Evolutionary conservation across 129 eudicot species (phyloP).

Genomic region (Gnaphalium uliginosum): DNA sequence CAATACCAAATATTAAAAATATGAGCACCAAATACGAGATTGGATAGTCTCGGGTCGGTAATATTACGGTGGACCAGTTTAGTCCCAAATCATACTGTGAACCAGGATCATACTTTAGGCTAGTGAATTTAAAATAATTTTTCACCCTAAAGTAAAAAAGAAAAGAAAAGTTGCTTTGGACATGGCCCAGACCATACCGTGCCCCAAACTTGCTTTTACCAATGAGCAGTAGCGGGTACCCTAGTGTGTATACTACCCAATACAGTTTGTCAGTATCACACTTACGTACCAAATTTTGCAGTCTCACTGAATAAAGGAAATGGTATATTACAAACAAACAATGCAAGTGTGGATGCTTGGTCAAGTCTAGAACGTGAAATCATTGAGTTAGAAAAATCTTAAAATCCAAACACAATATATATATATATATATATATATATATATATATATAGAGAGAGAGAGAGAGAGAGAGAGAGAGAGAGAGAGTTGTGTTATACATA

Average conservation of each 20-base stretch:
- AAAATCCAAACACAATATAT: neutral
- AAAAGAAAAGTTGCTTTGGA: neutral
- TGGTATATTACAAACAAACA: neutral
- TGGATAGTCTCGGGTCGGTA: neutral
- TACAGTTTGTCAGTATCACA: neutral
- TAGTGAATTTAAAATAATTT: neutral
- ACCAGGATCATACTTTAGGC: neutral
- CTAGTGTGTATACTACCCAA: too few relatives aligned
- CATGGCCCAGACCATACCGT: neutral
- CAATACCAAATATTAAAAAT: neutral
- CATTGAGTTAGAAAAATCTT: neutral
- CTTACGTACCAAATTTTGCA: neutral
- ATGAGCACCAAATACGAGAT: neutral
- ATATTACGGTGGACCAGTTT: neutral
- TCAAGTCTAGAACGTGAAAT: neutral
- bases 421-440: too few relatives aligned
- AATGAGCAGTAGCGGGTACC: neutral
- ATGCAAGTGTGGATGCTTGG: neutral
- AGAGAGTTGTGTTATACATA: neutral
- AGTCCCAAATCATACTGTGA: neutral
- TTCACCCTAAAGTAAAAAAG: neutral
- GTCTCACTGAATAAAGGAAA: too few relatives aligned
- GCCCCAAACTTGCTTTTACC: neutral
- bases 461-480: neutral
- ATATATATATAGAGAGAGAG: neutral